Evolutionary conservation across 2,329 filamentous ascomycete species (phyloP).

Genomic region (Calonectria pauciramosa): DNA sequence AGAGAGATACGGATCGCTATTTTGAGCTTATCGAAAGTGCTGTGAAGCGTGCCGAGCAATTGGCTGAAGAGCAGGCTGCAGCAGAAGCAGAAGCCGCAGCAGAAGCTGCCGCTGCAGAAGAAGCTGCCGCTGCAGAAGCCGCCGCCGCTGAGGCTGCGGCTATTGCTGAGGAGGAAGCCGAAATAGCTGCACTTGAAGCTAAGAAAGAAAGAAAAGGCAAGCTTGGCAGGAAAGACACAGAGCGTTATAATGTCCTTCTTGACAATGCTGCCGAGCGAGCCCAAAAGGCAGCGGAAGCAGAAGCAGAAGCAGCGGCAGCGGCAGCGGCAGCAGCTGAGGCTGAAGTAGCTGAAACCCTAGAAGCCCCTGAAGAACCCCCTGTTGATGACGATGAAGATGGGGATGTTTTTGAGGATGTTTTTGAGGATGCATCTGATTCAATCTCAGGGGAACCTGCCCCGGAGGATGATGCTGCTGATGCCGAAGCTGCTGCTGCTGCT

Average conservation of each 20-base stretch:
- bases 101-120: conserved; percentile 26
- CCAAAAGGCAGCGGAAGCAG: conserved; percentile 55
- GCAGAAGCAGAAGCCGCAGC: conserved; percentile 44
- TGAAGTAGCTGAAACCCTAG: conserved; percentile 44
- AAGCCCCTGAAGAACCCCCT: conserved; percentile 39
- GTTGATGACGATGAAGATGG: conserved; percentile 38
- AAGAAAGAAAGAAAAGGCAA: conserved; percentile 66
- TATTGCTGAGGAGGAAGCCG: conserved; percentile 50
- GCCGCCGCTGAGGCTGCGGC: conserved; percentile 19
- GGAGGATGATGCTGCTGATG: conserved; percentile 44
- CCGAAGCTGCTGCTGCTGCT: conserved; percentile 24
- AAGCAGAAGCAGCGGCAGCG: conserved; percentile 38
- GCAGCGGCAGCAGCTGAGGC: conserved; percentile 33
- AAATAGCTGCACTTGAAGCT: conserved; percentile 57
- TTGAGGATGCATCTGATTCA: conserved; percentile 22
- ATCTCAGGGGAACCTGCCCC: conserved; percentile 6
- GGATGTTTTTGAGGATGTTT: conserved; percentile 34
- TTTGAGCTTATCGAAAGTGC: conserved; percentile 53
- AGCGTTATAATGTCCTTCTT: conserved; percentile 56
- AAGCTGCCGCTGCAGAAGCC: conserved; percentile 30
- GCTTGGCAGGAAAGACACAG: conserved; percentile 60
- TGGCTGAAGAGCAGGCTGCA: conserved; percentile 46
- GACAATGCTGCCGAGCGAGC: conserved; percentile 52
- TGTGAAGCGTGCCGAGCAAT: conserved; percentile 55
- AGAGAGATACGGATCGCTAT: conserved; percentile 62